Base-by-base conservation (phyloP, 495 filamentous ascomycete species). In the Collariella sp. region DNA sequence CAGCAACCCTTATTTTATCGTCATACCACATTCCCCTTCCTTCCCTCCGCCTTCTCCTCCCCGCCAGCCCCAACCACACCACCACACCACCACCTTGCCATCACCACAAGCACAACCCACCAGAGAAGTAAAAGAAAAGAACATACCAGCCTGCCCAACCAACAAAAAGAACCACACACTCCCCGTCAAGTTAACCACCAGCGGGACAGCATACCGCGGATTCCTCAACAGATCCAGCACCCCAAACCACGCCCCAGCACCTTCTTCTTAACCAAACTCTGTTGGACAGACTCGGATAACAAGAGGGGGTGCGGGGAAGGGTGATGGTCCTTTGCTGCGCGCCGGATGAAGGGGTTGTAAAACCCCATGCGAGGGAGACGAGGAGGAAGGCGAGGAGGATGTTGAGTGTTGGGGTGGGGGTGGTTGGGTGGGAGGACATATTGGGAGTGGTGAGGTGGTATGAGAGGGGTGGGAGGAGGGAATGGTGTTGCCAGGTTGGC, bases 141-240 rank as follows among this genome's bases (percentile, higher is more conserved):
- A 80, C 83, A 57, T 70, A 93, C 89, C 88, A 59, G 91, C 89
- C 69, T 90, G 79, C 50, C 93, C 93, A 74, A 98, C 88, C 56
- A 98, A 72, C 60, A 96, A 67, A 64, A 98, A 98, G 62, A 98
- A 98, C 93, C 93, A 98, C 56, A 98, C 78, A 62, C 88, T 95
- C 53, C 93, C 93, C 33, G 93, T 96, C 60, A 96, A 68, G 63
- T 98, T 98, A 24, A 96, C 74, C 46, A 95, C 70, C 61, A 98
- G 66, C 23, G 91, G 91, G 34, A 95, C 65, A 11, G 88, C 85
- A 69, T 98, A 98, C 23, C 79, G 79, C 43, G 89, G 89, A 52
- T 86, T 89, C 42, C 78, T 72, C 11, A 97, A 70, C 61, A 96
- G 69, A 67, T 95, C 93, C 7, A 82, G 58, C 15, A 91, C 85